A percentile compares a stretch with the other conserved stretches of the same genome.
These are phyloP conservation scores for Luffa aegyptiaca DNA, from an alignment of 306 rosid species.

Conservation along the genomic window DNA sequence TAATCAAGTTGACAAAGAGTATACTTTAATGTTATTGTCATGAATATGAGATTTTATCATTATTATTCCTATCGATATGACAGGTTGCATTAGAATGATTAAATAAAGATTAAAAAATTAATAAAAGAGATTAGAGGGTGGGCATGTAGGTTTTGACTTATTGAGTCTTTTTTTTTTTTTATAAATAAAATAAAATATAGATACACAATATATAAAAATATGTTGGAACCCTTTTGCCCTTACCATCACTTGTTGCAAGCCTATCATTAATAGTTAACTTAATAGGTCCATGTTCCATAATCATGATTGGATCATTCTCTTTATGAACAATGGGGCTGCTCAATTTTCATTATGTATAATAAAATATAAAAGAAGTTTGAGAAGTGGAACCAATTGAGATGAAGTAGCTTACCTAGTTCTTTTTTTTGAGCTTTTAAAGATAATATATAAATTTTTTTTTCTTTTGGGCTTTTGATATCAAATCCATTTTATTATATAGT, in stretches of 20 bases:
- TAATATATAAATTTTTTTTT: not conserved
- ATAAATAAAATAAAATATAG: not conserved
- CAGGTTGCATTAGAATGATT: not conserved
- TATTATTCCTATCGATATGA: not conserved
- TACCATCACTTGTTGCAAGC: not conserved
- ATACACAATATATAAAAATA: not conserved
- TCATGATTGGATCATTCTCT: not conserved
- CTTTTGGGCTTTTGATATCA: not conserved
- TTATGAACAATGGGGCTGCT: not conserved
- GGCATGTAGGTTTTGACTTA: conserved; percentile 6
- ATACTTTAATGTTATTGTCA: not conserved
- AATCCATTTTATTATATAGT: conserved; percentile 2
- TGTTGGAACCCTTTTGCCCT: not conserved
- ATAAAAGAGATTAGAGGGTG: not conserved
- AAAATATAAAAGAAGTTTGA: not conserved
- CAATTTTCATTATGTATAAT: not conserved
- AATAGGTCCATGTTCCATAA: not conserved
- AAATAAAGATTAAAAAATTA: not conserved
- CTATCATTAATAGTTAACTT: conserved; percentile 4
- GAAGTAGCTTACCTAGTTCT: not conserved
- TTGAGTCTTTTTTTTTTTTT: not conserved
- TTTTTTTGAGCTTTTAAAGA: not conserved
- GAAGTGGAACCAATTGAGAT: not conserved
- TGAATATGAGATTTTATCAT: not conserved
- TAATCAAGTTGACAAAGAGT: no score